Evolutionary conservation across 2,329 filamentous ascomycete species (phyloP).

Genomic region (Talaromyces amestolkiae): DNA sequence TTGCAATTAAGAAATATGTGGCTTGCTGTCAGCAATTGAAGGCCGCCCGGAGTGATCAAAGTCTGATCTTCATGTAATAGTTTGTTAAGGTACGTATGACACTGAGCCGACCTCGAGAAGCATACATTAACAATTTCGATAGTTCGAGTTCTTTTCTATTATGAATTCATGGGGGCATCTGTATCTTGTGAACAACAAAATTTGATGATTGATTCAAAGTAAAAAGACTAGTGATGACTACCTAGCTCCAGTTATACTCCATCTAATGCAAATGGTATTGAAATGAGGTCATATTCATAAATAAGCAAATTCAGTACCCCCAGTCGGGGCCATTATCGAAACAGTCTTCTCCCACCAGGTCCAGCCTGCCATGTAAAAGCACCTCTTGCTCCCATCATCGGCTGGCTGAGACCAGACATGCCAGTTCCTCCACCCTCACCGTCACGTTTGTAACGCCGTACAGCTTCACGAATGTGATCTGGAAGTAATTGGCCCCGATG

Average conservation of each 20-base stretch:
- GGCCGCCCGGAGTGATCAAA: neutral
- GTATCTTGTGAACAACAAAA: neutral
- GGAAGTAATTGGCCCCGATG: slow-evolving; percentile 49
- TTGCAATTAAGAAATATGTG: neutral
- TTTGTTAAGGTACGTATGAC: neutral
- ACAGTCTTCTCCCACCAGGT: slow-evolving; percentile 43
- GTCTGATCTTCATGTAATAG: neutral
- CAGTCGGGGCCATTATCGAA: slow-evolving; percentile 32
- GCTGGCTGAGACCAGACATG: slow-evolving; percentile 48
- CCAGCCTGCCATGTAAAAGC: slow-evolving; percentile 44
- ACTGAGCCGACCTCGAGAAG: no score
- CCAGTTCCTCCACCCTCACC: slow-evolving; percentile 50
- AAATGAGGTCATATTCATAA: neutral
- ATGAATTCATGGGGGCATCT: neutral
- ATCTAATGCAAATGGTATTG: neutral
- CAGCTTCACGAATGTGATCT: slow-evolving; percentile 50
- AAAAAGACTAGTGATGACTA: neutral
- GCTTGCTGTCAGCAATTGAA: neutral
- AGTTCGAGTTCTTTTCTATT: neutral
- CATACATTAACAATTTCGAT: neutral
- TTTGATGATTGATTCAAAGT: neutral
- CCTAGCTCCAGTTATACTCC: neutral
- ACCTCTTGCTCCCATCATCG: slow-evolving; percentile 44
- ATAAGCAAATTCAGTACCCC: neutral
- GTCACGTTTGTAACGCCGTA: slow-evolving; percentile 49